These are phyloP conservation scores for Lodderomyces parapsilosis DNA, from an alignment of 1,139 yeast species.

Conservation along the genomic window DNA sequence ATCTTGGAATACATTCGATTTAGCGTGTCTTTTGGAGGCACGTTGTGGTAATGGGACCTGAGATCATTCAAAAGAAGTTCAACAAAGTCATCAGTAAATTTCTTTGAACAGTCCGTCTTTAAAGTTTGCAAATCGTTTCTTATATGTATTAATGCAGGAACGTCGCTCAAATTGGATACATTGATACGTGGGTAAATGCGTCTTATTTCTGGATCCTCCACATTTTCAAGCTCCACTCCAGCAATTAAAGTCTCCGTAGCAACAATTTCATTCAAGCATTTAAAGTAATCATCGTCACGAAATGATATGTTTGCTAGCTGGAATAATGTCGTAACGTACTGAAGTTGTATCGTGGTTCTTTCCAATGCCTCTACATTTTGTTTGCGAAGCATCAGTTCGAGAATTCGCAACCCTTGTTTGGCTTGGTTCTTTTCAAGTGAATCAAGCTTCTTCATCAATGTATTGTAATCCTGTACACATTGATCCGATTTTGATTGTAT, in stretches of 20 bases:
- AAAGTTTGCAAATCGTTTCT: constrained; percentile 52
- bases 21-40: constrained; percentile 51
- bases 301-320: constrained; percentile 55
- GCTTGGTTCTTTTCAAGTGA: constrained; percentile 51
- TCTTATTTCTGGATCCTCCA: constrained; percentile 21
- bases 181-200: constrained; percentile 44
- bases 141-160: constrained; percentile 61
- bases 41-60: constrained; percentile 51
- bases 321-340: constrained; percentile 46
- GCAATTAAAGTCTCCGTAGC: constrained; percentile 54
- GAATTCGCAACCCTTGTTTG: constrained; percentile 49
- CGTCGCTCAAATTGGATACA: constrained; percentile 47
- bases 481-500: constrained; percentile 57
- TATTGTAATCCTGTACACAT: constrained; percentile 49
- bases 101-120: constrained; percentile 61
- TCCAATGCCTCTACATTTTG: constrained; percentile 64
- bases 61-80: constrained; percentile 60
- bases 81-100: constrained; percentile 58
- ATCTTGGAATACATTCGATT: constrained; percentile 41
- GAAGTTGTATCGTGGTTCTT: constrained; percentile 63
- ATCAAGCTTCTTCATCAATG: constrained; percentile 42
- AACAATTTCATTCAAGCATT: constrained; percentile 53
- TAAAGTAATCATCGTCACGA: constrained; percentile 35
- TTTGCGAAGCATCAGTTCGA: constrained; percentile 52
- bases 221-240: constrained; percentile 41